Conservation (phyloP, 2,329 filamentous ascomycete species). For the Aureobasidium lini region DNA sequence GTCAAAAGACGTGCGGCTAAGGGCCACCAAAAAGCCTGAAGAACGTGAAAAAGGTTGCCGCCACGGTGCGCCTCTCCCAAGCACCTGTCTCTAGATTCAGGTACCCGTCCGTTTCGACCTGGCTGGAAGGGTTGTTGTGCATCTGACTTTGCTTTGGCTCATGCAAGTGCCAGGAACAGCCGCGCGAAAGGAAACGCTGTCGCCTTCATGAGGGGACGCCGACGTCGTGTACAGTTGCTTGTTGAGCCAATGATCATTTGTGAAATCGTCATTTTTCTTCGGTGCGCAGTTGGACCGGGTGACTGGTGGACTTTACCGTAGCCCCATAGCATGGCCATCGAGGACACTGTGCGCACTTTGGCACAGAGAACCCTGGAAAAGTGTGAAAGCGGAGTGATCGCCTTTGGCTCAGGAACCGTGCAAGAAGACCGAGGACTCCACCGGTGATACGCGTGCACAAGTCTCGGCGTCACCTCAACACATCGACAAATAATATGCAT, state of each 20-base stretch:
- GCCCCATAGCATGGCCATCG: background rate
- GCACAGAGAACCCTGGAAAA: background rate
- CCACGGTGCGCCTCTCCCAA: background rate
- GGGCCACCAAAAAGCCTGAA: background rate
- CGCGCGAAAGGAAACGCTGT: constrained; percentile 1
- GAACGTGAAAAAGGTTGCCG: constrained; percentile 9
- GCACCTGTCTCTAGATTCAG: constrained; percentile 6
- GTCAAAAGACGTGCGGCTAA: constrained; percentile 5
- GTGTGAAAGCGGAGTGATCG: constrained; percentile 4
- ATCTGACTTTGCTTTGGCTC: constrained; percentile 5
- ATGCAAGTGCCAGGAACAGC: constrained; percentile 10
- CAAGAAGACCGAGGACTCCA: background rate
- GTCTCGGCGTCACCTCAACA: constrained; percentile 10
- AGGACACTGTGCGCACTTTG: background rate
- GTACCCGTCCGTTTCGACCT: constrained; percentile 6
- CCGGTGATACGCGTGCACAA: background rate
- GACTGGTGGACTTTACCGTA: background rate
- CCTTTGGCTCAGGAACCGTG: background rate
- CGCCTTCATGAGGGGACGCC: background rate
- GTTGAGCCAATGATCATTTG: background rate
- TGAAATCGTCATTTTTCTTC: background rate
- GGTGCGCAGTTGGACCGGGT: background rate
- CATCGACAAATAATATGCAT: background rate
- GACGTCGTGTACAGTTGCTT: background rate
- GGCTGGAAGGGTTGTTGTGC: constrained; percentile 5